Percentiles rank a stretch among this genome's conserved stretches.
Evolutionary conservation across 148 eudicot genomes (phyloP).

Genomic region (Euryodendron excelsum): DNA sequence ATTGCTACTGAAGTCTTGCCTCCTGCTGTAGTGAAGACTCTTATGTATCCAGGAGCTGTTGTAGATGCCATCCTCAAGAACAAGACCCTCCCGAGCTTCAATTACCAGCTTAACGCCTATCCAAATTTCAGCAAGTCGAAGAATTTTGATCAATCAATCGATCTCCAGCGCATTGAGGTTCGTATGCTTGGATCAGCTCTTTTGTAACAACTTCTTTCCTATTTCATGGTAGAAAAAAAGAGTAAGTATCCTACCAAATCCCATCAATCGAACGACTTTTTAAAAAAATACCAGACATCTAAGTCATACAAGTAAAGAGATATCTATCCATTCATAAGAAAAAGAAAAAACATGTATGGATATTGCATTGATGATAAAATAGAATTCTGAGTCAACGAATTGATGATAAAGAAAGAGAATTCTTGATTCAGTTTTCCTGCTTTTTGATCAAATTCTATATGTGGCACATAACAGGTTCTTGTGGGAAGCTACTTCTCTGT

Average conservation of each 20-base stretch:
- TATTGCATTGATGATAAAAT: too few relatives aligned
- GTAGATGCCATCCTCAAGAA: slow-evolving; percentile 5
- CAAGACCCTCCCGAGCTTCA: slow-evolving; percentile 11
- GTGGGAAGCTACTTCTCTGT: slow-evolving; percentile 22
- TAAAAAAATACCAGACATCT: too few relatives aligned
- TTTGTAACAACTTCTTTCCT: not conserved
- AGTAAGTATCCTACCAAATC: too few relatives aligned
- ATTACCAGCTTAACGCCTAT: not conserved
- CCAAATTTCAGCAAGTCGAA: not conserved
- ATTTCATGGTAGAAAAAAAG: not conserved
- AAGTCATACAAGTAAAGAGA: too few relatives aligned
- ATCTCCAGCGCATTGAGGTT: slow-evolving; percentile 15
- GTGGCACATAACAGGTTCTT: slow-evolving; percentile 8
- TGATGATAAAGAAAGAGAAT: too few relatives aligned
- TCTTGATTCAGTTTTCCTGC: too few relatives aligned
- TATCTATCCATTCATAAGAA: too few relatives aligned
- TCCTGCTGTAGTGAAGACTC: slow-evolving; percentile 7
- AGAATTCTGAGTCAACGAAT: too few relatives aligned
- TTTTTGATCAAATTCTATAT: not conserved
- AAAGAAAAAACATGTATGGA: too few relatives aligned
- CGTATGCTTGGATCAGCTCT: not conserved
- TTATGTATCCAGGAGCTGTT: slow-evolving; percentile 17
- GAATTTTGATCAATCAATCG: not conserved
- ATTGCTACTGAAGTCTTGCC: slow-evolving; percentile 12
- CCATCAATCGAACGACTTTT: too few relatives aligned